phyloP scores from a whole-genome alignment of 2,329 filamentous ascomycete genomes.

The Colletotrichum karsti region DNA sequence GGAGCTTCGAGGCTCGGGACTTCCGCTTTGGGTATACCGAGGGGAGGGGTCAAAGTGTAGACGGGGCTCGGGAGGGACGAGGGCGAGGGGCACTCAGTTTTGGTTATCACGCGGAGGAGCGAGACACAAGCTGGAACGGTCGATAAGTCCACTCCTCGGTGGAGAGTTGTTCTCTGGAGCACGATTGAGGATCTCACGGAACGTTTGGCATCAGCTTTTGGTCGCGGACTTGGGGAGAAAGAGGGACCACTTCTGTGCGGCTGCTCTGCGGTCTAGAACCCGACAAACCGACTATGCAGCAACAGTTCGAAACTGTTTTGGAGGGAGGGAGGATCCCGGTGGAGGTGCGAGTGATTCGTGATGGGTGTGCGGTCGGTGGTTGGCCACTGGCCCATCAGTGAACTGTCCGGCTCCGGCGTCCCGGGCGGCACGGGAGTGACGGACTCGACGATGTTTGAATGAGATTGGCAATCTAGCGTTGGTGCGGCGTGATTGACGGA shows the following conservation, averaged over 20 bases:
- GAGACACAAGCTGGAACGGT: constrained; percentile 25
- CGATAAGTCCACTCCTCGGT: constrained; percentile 18
- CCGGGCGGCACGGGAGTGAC: constrained; percentile 16
- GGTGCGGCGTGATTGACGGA: background rate
- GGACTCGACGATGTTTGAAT: background rate
- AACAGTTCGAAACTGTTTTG: background rate
- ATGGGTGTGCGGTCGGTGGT: background rate
- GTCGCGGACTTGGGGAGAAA: background rate
- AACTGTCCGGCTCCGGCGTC: constrained; percentile 9
- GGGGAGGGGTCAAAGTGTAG: background rate
- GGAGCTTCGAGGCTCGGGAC: constrained; percentile 8
- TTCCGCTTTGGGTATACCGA: constrained; percentile 13
- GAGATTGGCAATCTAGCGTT: background rate
- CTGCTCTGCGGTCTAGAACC: background rate
- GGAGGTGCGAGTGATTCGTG: background rate
- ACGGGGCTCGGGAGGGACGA: too few relatives aligned
- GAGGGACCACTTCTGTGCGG: background rate
- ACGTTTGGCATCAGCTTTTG: background rate
- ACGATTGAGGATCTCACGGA: background rate
- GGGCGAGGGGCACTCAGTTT: constrained; percentile 3
- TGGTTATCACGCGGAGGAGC: constrained; percentile 13
- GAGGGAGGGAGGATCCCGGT: background rate
- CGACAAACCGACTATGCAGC: background rate
- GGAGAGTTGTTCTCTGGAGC: background rate
- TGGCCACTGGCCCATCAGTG: background rate